Percentiles rank a stretch among this genome's conserved stretches.
Conservation (phyloP, 148 eudicot genomes). For the Arctostaphylos glauca region DNA sequence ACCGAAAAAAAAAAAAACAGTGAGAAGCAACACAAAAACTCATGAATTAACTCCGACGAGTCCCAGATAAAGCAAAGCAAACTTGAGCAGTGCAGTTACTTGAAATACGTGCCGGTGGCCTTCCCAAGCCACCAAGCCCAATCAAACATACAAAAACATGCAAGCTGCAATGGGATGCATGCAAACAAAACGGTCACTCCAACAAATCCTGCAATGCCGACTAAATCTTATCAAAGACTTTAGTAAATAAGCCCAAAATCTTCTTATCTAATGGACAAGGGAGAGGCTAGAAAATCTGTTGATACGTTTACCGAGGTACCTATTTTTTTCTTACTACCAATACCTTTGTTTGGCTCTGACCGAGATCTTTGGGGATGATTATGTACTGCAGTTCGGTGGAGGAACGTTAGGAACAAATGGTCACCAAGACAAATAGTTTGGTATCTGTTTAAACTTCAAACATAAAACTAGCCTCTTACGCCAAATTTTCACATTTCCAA, state of each 20-base stretch:
- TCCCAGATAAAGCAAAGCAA: slow-evolving; percentile 2
- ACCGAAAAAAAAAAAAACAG: slow-evolving; percentile 12
- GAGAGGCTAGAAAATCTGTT: too few relatives aligned
- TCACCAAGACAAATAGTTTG: not conserved
- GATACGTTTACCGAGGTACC: too few relatives aligned
- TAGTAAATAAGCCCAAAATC: not conserved
- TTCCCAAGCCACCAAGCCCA: not conserved
- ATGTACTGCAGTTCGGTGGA: too few relatives aligned
- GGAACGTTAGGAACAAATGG: too few relatives aligned
- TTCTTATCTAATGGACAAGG: too few relatives aligned
- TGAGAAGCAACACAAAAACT: slow-evolving; percentile 1
- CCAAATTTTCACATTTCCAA: not conserved
- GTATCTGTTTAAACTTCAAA: not conserved
- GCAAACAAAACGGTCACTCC: not conserved
- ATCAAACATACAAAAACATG: not conserved
- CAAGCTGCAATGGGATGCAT: not conserved
- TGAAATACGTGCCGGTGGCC: not conserved
- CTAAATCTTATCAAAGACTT: not conserved
- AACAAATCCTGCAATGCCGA: not conserved
- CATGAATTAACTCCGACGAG: not conserved
- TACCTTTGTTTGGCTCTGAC: too few relatives aligned
- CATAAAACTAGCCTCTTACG: not conserved
- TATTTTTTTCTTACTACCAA: too few relatives aligned
- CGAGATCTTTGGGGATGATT: too few relatives aligned
- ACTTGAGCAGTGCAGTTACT: not conserved